These are phyloP conservation scores for Podaxis sp. DNA, from an alignment of 768 basidiomycete species.

Conservation along the genomic window DNA sequence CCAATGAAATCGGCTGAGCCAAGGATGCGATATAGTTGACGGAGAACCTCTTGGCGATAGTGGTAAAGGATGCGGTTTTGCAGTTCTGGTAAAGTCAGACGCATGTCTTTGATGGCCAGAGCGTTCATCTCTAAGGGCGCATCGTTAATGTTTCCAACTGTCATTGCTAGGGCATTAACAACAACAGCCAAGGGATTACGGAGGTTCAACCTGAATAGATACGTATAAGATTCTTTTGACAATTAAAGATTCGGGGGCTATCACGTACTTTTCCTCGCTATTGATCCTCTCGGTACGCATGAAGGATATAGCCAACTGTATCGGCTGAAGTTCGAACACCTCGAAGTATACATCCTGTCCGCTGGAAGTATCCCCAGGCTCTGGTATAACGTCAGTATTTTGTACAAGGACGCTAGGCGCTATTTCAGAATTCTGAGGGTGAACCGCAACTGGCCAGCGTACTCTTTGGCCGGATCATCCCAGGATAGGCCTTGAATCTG, in stretches of 20 bases:
- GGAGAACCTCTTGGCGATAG: conserved; percentile 90
- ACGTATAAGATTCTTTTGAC: neutral
- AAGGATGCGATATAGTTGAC: conserved; percentile 93
- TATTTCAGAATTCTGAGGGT: conserved; percentile 1
- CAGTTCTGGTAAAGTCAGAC: conserved; percentile 81
- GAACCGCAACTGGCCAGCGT: conserved; percentile 24
- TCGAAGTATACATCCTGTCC: conserved; percentile 94
- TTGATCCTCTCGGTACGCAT: conserved; percentile 95
- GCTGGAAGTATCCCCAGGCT: conserved; percentile 61
- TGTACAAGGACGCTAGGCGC: conserved; percentile 61
- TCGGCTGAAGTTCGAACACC: conserved; percentile 90
- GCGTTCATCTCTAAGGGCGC: conserved; percentile 94
- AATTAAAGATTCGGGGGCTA: neutral
- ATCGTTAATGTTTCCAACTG: conserved; percentile 95
- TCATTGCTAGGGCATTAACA: conserved; percentile 94
- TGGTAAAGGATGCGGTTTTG: conserved; percentile 85
- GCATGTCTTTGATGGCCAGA: conserved; percentile 91
- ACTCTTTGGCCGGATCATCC: conserved; percentile 81
- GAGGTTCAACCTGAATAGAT: conserved; percentile 57
- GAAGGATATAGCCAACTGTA: conserved; percentile 90
- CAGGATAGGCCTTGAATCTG: conserved; percentile 91
- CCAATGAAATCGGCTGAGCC: conserved; percentile 98
- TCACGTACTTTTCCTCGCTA: conserved; percentile 84
- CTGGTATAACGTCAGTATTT: conserved; percentile 64
- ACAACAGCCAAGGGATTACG: conserved; percentile 93